A percentile compares a stretch with the other conserved stretches of the same genome.
Conservation (phyloP, 441 rosid genomes). For the Geranium incanum region DNA sequence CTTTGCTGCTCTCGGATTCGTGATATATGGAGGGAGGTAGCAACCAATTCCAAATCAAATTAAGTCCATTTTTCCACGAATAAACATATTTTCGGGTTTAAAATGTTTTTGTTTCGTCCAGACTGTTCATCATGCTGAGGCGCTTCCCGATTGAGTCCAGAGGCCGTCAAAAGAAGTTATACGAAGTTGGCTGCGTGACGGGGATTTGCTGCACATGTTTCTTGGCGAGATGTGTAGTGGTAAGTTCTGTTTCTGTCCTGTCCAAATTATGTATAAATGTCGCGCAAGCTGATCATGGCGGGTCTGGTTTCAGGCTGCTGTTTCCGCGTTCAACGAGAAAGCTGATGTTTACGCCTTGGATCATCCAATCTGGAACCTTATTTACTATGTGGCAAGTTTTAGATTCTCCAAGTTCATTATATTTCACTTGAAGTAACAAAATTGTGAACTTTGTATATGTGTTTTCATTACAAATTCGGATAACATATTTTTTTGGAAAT, state of each 20-base stretch:
- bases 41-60: not conserved
- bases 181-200: conserved; percentile 22
- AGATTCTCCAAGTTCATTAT: not conserved
- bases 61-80: not conserved
- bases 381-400: conserved; percentile 43
- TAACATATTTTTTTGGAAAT: not conserved
- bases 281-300: too few species aligned
- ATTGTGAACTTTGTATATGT: not conserved
- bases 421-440: not conserved
- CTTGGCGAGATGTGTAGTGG: conserved; percentile 18
- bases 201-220: conserved; percentile 21
- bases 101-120: not conserved
- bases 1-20: conserved; percentile 45
- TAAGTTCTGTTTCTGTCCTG: conserved; percentile 10
- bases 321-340: conserved; percentile 52
- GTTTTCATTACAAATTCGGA: not conserved
- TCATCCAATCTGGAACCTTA: conserved; percentile 62
- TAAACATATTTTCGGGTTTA: not conserved
- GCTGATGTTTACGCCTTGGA: conserved; percentile 60
- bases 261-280: not conserved
- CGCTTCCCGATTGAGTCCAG: conserved; percentile 26
- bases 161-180: conserved; percentile 24
- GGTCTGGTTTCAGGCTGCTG: conserved; percentile 33
- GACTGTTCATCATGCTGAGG: conserved; percentile 22
- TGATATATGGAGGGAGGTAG: conserved; percentile 63